phyloP scores from a whole-genome alignment of 805 yeast genomes.

The Candida pseudofarinosa region DNA sequence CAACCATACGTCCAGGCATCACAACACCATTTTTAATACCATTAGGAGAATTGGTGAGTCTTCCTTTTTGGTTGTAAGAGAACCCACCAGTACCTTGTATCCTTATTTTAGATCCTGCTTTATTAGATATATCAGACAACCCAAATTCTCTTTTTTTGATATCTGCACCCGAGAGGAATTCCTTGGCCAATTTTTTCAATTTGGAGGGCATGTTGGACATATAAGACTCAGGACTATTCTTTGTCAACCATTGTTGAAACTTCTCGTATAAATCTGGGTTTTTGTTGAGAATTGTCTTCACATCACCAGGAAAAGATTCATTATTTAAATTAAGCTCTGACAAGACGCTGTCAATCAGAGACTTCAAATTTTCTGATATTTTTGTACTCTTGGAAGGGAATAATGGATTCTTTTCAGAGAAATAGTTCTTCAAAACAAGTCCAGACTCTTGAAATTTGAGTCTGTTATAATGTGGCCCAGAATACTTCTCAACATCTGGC shows the following conservation, averaged over 20 bases:
- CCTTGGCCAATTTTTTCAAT: slow-evolving; percentile 27
- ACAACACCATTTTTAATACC: slow-evolving; percentile 55
- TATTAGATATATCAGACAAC: slow-evolving; percentile 20
- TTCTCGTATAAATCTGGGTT: slow-evolving; percentile 47
- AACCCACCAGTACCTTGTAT: slow-evolving; percentile 75
- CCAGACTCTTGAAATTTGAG: slow-evolving; percentile 67
- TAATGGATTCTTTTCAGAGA: slow-evolving; percentile 35
- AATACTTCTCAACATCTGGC: slow-evolving; percentile 65
- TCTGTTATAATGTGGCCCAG: slow-evolving; percentile 58
- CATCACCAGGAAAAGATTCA: slow-evolving; percentile 22
- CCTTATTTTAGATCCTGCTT: slow-evolving; percentile 12
- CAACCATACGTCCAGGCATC: slow-evolving; percentile 66
- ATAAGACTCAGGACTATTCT: slow-evolving; percentile 41
- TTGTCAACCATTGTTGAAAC: slow-evolving; percentile 52
- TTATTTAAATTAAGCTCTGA: slow-evolving; percentile 29
- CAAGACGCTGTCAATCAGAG: slow-evolving; percentile 23
- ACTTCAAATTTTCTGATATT: slow-evolving; percentile 14
- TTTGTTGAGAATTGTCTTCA: slow-evolving; percentile 30
- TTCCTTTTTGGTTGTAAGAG: slow-evolving; percentile 64
- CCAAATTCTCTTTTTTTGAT: slow-evolving; percentile 18
- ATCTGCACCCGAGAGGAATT: slow-evolving; percentile 23
- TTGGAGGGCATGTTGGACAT: slow-evolving; percentile 20
- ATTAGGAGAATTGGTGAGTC: slow-evolving; percentile 64
- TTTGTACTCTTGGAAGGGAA: slow-evolving; percentile 31
- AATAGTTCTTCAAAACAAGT: slow-evolving; percentile 38